Conservation (phyloP, 192 early-diverging fungal species). For the Backusella circina region DNA sequence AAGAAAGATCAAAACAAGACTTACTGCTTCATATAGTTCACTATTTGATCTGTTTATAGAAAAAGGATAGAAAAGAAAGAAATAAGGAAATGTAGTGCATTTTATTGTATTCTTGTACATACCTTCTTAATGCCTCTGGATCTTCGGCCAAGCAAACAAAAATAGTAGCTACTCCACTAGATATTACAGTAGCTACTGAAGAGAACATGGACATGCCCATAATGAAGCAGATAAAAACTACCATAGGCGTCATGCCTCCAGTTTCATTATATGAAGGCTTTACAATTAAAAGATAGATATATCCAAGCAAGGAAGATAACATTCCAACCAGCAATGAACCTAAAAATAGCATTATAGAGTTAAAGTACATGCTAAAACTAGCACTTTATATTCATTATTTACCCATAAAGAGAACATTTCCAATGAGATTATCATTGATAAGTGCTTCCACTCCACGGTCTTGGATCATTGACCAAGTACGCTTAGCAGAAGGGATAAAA, state of each 20-base stretch:
- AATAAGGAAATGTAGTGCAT: neutral
- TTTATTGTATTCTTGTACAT: neutral
- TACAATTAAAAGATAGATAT: slow-evolving; percentile 34
- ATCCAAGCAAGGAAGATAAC: slow-evolving; percentile 40
- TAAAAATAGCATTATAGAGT: slow-evolving; percentile 28
- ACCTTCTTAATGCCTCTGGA: slow-evolving; percentile 59
- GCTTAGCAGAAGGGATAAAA: slow-evolving; percentile 58
- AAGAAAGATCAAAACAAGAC: neutral
- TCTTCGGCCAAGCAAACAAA: slow-evolving; percentile 91
- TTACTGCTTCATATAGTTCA: slow-evolving; percentile 5
- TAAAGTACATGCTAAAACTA: slow-evolving; percentile 7
- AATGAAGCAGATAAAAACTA: slow-evolving; percentile 66
- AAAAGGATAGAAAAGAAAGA: neutral
- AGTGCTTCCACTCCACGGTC: slow-evolving; percentile 67
- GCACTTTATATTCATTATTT: slow-evolving; percentile 21
- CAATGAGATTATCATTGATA: slow-evolving; percentile 86
- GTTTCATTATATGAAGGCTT: slow-evolving; percentile 22
- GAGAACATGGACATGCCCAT: slow-evolving; percentile 80
- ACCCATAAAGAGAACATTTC: slow-evolving; percentile 83
- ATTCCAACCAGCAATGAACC: slow-evolving; percentile 38
- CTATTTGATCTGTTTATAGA: neutral
- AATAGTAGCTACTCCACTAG: slow-evolving; percentile 78
- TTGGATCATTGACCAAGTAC: slow-evolving; percentile 85
- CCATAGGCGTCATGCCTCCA: slow-evolving; percentile 35
- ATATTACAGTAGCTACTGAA: slow-evolving; percentile 73